These are phyloP conservation scores for Solanum paucissectum DNA, from an alignment of 257 asterid species.

Conservation along the genomic window DNA sequence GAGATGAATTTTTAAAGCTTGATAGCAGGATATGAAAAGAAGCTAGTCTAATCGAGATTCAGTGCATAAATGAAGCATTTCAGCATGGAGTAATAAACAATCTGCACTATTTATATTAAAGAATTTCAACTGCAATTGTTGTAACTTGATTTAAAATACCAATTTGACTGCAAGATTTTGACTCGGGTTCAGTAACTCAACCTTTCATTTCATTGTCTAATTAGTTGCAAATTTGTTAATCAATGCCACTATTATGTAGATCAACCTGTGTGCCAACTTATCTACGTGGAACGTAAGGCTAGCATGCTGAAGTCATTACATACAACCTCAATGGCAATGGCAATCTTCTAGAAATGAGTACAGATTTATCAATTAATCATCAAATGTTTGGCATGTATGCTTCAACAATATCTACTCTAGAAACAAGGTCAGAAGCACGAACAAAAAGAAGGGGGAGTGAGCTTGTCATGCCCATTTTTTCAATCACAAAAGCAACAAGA, in stretches of 20 bases:
- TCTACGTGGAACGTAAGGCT: background rate
- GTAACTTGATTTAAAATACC: background rate
- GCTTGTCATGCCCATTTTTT: conserved; percentile 95
- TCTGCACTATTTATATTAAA: background rate
- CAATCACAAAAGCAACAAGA: conserved; percentile 65
- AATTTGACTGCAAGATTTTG: background rate
- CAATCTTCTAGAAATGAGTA: background rate
- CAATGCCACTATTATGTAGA: background rate
- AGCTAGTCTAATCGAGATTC: background rate
- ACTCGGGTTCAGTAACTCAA: background rate
- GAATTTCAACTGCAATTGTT: background rate
- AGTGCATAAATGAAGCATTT: background rate
- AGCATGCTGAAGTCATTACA: background rate
- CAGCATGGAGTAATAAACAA: background rate
- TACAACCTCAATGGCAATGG: background rate
- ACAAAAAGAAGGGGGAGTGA: conserved; percentile 83
- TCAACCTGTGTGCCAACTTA: background rate
- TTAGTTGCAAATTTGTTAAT: background rate
- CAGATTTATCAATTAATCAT: background rate
- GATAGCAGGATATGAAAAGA: background rate
- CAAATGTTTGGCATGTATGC: background rate
- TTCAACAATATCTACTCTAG: background rate
- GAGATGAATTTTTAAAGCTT: background rate
- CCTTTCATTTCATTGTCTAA: background rate
- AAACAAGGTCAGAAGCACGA: conserved; percentile 16